Percentiles rank a stretch among this genome's conserved stretches.
These are phyloP conservation scores for Ophiostoma triangulosporum DNA, from an alignment of 2,329 filamentous ascomycete genomes.

Conservation along the genomic window DNA sequence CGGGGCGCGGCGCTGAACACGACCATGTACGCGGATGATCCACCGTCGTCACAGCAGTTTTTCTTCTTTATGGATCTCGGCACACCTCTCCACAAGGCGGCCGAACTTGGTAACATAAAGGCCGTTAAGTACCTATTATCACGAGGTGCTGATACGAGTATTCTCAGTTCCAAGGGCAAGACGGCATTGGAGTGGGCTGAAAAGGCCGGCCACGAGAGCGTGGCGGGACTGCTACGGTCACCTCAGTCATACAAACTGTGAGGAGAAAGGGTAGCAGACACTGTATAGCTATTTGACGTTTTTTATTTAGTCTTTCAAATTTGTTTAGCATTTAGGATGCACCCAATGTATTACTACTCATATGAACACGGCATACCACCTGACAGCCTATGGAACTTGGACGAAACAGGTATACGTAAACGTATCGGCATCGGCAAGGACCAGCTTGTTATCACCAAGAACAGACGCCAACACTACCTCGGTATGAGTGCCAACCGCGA, in stretches of 20 bases:
- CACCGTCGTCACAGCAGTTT: background rate
- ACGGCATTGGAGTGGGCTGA: constrained; percentile 3
- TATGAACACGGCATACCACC: too few species aligned
- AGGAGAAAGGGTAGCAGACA: too few species aligned
- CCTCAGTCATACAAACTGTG: background rate
- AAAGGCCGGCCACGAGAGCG: constrained; percentile 1
- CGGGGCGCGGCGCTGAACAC: constrained; percentile 4
- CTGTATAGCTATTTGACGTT: too few species aligned
- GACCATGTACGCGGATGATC: constrained; percentile 3
- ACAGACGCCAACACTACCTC: too few species aligned
- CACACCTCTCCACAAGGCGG: background rate
- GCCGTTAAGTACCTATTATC: background rate
- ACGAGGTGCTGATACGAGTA: constrained; percentile 3
- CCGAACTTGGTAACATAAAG: background rate
- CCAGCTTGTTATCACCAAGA: too few species aligned
- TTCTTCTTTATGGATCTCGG: background rate
- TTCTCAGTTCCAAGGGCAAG: background rate
- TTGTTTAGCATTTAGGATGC: too few species aligned
- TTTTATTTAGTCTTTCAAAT: too few species aligned
- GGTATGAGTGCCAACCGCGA: too few species aligned
- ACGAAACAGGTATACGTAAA: too few species aligned
- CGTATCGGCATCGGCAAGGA: too few species aligned
- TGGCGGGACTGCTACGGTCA: constrained; percentile 21
- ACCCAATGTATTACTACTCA: too few species aligned
- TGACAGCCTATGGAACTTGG: too few species aligned